Evolutionary conservation across 805 yeast species (phyloP).

Genomic region (Lipomyces kockii): DNA sequence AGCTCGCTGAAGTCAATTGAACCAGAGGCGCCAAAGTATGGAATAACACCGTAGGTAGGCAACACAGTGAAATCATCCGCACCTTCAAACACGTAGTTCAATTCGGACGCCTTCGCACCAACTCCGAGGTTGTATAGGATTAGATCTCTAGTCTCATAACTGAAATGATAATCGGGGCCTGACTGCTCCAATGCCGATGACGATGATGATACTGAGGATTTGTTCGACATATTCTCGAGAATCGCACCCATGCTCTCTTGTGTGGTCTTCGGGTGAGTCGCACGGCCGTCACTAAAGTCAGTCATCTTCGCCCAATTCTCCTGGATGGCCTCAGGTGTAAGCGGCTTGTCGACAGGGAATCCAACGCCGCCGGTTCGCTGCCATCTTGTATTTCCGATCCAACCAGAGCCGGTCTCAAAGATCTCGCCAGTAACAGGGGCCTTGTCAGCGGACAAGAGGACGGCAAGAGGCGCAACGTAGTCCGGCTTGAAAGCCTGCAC

Average conservation of each 20-base stretch:
- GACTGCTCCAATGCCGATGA: constrained; percentile 50
- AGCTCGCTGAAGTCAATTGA: constrained; percentile 59
- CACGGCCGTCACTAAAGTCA: constrained; percentile 63
- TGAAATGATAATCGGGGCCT: constrained; percentile 18
- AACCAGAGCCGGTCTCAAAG: constrained; percentile 95
- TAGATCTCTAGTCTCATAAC: constrained; percentile 44
- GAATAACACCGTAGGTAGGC: constrained; percentile 89
- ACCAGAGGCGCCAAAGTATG: constrained; percentile 67
- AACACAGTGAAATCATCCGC: constrained; percentile 77
- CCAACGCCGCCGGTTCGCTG: constrained; percentile 88
- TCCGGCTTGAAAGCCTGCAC: constrained; percentile 82
- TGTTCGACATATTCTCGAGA: constrained; percentile 51
- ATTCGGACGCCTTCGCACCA: constrained; percentile 79
- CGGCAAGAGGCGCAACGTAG: constrained; percentile 88
- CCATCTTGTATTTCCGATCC: constrained; percentile 95
- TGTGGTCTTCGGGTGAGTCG: constrained; percentile 63
- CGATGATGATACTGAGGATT: constrained; percentile 43
- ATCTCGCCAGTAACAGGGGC: constrained; percentile 77
- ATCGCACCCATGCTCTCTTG: constrained; percentile 83
- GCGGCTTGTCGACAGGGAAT: constrained; percentile 50
- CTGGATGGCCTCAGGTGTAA: constrained; percentile 70
- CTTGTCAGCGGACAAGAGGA: constrained; percentile 74
- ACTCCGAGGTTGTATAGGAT: constrained; percentile 87
- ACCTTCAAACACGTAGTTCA: constrained; percentile 79
- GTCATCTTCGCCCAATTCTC: constrained; percentile 68